phyloP scores from a whole-genome alignment of 129 eudicot species.

The Mikania micrantha region DNA sequence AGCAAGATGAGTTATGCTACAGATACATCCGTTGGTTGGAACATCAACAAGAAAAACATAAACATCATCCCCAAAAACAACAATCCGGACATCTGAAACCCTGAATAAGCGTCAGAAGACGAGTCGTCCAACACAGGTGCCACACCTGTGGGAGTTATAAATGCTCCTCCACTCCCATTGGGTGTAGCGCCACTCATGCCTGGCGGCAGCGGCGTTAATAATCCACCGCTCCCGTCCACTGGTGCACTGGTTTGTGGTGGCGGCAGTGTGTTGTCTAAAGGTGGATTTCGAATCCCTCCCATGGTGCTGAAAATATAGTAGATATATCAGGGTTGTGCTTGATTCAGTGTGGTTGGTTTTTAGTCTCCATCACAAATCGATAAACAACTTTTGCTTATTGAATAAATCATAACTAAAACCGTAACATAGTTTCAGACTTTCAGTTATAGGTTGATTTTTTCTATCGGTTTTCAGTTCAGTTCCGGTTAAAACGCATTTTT shows the following conservation, averaged over 20 bases:
- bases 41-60: neutral
- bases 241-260: slow-evolving; percentile 8
- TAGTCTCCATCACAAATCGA: no score
- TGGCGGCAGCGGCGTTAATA: neutral
- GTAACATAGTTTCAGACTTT: no score
- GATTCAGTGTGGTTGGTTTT: no score
- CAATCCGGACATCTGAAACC: neutral
- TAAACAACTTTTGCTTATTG: no score
- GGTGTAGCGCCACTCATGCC: neutral
- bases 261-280: neutral
- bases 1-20: slow-evolving; percentile 3
- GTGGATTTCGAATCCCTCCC: slow-evolving; percentile 1
- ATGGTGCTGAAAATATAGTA: slow-evolving; percentile 9
- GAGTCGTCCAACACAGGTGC: neutral
- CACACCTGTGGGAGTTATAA: slow-evolving; percentile 2
- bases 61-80: slow-evolving; percentile 6
- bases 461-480: no score
- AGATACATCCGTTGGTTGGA: neutral
- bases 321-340: no score
- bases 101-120: neutral
- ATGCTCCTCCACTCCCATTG: neutral
- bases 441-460: no score
- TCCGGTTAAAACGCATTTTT: no score
- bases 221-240: neutral
- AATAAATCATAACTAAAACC: no score